Percentiles rank a stretch among this genome's conserved stretches.
Evolutionary conservation across 768 basidiomycete genomes (phyloP).

Genomic region (Hysterangium stoloniferum): DNA sequence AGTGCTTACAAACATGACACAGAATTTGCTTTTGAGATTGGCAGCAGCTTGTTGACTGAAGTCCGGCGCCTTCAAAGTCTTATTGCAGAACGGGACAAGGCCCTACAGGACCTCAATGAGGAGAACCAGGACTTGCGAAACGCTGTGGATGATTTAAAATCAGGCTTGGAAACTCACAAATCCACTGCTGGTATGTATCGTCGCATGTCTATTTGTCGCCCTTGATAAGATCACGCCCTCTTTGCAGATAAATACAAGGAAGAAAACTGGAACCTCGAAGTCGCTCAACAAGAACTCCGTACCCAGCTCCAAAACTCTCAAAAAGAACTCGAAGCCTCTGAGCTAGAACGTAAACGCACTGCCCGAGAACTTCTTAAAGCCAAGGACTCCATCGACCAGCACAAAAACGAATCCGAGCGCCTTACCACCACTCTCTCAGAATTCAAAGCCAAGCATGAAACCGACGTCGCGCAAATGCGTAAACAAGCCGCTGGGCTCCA

Average conservation of each 20-base stretch:
- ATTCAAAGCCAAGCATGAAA: constrained; percentile 86
- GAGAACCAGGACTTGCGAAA: constrained; percentile 87
- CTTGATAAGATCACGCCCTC: constrained; percentile 7
- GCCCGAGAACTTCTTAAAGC: constrained; percentile 63
- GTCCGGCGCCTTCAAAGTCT: constrained; percentile 87
- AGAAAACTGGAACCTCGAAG: constrained; percentile 99
- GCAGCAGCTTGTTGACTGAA: constrained; percentile 84
- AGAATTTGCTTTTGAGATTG: constrained; percentile 99
- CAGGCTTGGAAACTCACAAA: constrained; percentile 73
- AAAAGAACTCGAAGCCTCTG: constrained; percentile 57
- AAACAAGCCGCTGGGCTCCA: constrained; percentile 81
- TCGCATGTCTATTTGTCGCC: not conserved
- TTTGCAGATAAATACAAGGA: constrained; percentile 86
- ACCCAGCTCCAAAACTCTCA: constrained; percentile 61
- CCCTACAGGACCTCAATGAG: constrained; percentile 84
- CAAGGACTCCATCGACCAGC: constrained; percentile 70
- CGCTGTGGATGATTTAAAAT: constrained; percentile 63
- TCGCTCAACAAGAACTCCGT: constrained; percentile 80
- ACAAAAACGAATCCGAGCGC: constrained; percentile 82
- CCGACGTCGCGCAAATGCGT: constrained; percentile 86
- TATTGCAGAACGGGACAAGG: constrained; percentile 87
- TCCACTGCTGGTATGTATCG: constrained; percentile 60
- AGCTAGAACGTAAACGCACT: constrained; percentile 77
- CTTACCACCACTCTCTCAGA: constrained; percentile 57
- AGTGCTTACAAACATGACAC: constrained; percentile 21